Evolutionary conservation across 148 eudicot genomes (phyloP), one percentile per base, ranked within the genome.

Genomic region (Simmondsia chinensis): DNA sequence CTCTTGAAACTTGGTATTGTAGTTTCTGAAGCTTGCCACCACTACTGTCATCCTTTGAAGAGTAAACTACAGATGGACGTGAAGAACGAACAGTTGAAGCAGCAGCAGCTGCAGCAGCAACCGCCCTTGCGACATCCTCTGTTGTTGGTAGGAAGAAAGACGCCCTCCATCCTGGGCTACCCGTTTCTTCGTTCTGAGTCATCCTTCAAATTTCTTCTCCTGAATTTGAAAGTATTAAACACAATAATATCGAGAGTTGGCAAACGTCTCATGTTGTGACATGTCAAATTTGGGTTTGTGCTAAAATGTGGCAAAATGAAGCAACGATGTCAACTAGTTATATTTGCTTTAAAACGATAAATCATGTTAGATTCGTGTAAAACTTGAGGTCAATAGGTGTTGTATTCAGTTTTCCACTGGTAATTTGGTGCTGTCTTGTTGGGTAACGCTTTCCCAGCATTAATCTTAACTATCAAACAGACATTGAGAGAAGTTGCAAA

Each of bases 111-210:
- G 79, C 87, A 39, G 85, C 94, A 36, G 83, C 84, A 52, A 83
- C 80, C 33, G 75, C 94, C 63, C 72, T 71, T 20, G 97, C 83
- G 51, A 83, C 91, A 59, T 80, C 94, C 59, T 77, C 94, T 51
- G 79, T 75, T 44, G 96, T 83, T 56, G 79, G 91, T 66, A 75
- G 39, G 29, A 81, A 69, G 36, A 73, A 59, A 48, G 95, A 73
- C 41, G 95, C 51, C 52, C 75, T 54, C 99, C 95, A 82, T 60
- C 89, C 43, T 36, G 76, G 83, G 72, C 79, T 75, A 50, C 64
- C 78, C 10, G 83, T 46, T 35, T 72, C 81, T 69, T 79, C 83
- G 47, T 64, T 51, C 42, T 68, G 66, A n/a, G 64, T 74, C 96
- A 83, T 87, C 55, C 50, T 53, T 50, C 52, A 15, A 25, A 55